Conservation (phyloP, 225 moss, liverwort and hornwort genomes). For the Ulota crispa region DNA sequence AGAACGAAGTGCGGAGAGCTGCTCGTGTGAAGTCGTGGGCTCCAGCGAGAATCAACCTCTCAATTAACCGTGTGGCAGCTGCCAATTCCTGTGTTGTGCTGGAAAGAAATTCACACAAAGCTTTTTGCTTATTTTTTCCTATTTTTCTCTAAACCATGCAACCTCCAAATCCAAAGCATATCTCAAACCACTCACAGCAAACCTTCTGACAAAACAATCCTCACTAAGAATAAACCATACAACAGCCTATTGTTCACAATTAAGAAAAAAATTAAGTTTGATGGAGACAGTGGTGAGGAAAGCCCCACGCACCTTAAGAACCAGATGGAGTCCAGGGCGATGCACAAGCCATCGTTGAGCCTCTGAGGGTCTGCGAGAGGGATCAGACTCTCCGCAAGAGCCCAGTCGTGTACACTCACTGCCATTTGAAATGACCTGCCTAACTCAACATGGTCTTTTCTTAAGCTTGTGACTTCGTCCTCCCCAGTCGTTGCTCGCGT, state of each 20-base stretch:
- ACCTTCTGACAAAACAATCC: background rate
- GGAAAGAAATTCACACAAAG: constrained; percentile 48
- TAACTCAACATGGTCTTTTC: constrained; percentile 70
- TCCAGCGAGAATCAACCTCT: constrained; percentile 78
- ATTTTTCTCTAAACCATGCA: constrained; percentile 36
- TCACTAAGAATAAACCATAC: no score
- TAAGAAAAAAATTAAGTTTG: background rate
- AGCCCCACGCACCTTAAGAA: constrained; percentile 60
- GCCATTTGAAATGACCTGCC: constrained; percentile 94
- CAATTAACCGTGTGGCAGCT: constrained; percentile 79
- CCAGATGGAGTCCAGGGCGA: constrained; percentile 94
- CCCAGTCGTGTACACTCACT: constrained; percentile 90
- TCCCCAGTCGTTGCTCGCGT: constrained; percentile 41
- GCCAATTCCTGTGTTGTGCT: constrained; percentile 83
- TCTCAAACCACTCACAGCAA: constrained; percentile 19
- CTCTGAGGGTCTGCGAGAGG: constrained; percentile 79
- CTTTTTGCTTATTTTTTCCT: constrained; percentile 34
- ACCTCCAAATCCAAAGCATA: constrained; percentile 30
- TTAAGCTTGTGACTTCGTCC: constrained; percentile 47
- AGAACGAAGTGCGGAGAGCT: constrained; percentile 86
- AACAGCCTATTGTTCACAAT: no score
- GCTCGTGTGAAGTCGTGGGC: constrained; percentile 91
- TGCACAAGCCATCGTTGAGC: constrained; percentile 92
- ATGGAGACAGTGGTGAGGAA: background rate
- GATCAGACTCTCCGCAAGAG: constrained; percentile 81